These are phyloP conservation scores for Fusarium sp. DNA, from an alignment of 2,329 filamentous ascomycete genomes.

Conservation along the genomic window DNA sequence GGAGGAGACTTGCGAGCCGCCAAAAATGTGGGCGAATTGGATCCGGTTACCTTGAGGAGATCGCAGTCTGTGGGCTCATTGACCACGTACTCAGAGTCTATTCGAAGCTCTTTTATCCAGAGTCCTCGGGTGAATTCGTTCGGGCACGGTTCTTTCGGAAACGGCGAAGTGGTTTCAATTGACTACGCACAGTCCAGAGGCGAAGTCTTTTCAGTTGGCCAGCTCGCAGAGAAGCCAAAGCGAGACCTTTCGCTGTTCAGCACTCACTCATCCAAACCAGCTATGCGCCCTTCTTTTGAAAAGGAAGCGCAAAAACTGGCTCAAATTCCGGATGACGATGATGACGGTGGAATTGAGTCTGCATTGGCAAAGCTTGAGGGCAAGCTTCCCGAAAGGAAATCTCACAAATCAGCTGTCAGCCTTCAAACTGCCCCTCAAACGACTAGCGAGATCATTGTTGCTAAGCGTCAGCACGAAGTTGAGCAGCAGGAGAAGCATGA, in stretches of 20 bases:
- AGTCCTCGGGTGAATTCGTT: conserved; percentile 55
- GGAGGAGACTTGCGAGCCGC: conserved; percentile 82
- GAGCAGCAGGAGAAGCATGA: conserved; percentile 59
- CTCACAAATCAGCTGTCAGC: conserved; percentile 56
- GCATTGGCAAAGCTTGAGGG: conserved; percentile 93
- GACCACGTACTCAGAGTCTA: conserved; percentile 72
- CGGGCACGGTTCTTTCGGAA: conserved; percentile 47
- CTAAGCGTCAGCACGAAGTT: conserved; percentile 46
- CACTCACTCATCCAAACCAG: conserved; percentile 73
- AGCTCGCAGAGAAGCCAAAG: conserved; percentile 67
- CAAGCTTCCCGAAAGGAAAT: conserved; percentile 74
- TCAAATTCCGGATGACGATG: conserved; percentile 88
- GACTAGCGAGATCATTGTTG: conserved; percentile 40
- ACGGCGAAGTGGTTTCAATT: conserved; percentile 38
- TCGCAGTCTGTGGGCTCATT: conserved; percentile 73
- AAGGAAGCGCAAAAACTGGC: conserved; percentile 89
- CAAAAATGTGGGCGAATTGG: conserved; percentile 74
- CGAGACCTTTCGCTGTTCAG: conserved; percentile 69
- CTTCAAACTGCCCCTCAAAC: conserved; percentile 41
- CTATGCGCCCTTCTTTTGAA: conserved; percentile 85
- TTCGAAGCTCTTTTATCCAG: conserved; percentile 70
- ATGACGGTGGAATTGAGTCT: conserved; percentile 89
- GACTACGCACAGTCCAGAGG: conserved; percentile 51
- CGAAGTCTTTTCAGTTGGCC: conserved; percentile 71
- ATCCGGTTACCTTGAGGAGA: conserved; percentile 63